These are phyloP conservation scores for Rhizophora apiculata DNA, from an alignment of 345 rosid genomes.

Conservation along the genomic window DNA sequence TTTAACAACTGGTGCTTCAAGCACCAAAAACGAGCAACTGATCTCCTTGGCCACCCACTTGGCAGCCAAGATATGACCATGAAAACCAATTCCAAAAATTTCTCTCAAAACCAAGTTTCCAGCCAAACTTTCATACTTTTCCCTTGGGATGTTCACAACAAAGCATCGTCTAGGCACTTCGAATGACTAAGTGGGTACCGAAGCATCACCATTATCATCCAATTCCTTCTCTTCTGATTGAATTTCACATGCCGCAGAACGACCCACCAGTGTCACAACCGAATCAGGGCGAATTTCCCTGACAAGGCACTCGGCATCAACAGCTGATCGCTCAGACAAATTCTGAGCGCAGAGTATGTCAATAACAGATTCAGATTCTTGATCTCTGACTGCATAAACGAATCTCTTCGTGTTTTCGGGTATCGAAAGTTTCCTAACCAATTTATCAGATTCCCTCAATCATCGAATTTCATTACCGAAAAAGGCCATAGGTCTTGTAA, in stretches of 20 bases:
- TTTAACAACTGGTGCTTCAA: constrained; percentile 60
- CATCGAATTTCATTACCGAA: constrained; percentile 46
- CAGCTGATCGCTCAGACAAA: constrained; percentile 75
- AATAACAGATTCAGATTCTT: constrained; percentile 57
- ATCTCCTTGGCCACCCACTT: constrained; percentile 67
- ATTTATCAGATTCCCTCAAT: constrained; percentile 53
- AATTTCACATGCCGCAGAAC: constrained; percentile 40
- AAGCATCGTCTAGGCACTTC: constrained; percentile 67
- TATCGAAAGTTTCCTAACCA: constrained; percentile 61
- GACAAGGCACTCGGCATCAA: constrained; percentile 68
- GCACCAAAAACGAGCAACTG: constrained; percentile 65
- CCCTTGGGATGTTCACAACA: constrained; percentile 62
- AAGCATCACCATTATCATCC: constrained; percentile 27
- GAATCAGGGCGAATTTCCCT: constrained; percentile 66
- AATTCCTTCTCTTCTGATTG: constrained; percentile 40
- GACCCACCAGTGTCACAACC: constrained; percentile 65
- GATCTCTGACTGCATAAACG: constrained; percentile 63
- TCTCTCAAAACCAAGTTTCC: constrained; percentile 71
- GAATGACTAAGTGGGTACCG: constrained; percentile 72
- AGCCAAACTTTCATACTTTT: constrained; percentile 69
- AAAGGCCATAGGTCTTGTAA: constrained; percentile 78
- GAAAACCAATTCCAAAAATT: constrained; percentile 72
- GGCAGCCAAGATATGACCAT: constrained; percentile 77
- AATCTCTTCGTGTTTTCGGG: constrained; percentile 69
- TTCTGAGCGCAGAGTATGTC: constrained; percentile 75